These are phyloP conservation scores for Gossypium bickii DNA, from an alignment of 345 rosid genomes.

Conservation along the genomic window DNA sequence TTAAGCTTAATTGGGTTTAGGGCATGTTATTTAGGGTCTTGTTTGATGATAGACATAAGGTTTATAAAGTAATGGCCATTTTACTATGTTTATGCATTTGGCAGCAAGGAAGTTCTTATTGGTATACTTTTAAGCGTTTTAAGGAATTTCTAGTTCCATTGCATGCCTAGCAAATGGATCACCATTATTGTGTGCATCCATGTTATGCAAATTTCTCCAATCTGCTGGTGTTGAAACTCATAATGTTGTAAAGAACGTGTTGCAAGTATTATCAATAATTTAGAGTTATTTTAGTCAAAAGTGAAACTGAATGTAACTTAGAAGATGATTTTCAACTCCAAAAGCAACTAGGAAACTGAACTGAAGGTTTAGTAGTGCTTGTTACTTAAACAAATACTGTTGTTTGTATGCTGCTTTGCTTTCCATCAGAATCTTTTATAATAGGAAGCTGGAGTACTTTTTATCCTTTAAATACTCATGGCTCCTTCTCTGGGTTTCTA, in stretches of 20 bases:
- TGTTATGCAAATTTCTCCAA: not conserved
- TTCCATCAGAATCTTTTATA: not conserved
- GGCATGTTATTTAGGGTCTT: not conserved
- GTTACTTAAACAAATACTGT: not conserved
- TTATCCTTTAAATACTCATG: not conserved
- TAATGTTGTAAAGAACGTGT: not conserved
- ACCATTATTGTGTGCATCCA: not conserved
- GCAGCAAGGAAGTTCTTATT: not conserved
- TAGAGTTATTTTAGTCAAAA: constrained; percentile 2
- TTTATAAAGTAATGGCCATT: not conserved
- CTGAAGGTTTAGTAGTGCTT: not conserved
- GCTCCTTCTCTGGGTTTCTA: not conserved
- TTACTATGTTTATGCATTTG: not conserved
- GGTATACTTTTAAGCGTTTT: not conserved
- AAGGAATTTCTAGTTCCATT: not conserved
- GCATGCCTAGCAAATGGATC: not conserved
- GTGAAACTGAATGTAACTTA: not conserved
- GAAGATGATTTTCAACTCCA: not conserved
- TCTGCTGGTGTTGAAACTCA: not conserved
- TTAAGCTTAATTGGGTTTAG: not conserved
- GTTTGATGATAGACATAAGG: not conserved
- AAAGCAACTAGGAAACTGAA: not conserved
- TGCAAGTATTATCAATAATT: not conserved
- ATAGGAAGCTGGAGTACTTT: not conserved
- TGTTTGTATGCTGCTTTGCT: not conserved